These are phyloP conservation scores for Cicer arietinum DNA, from an alignment of 306 rosid genomes.

Conservation along the genomic window DNA sequence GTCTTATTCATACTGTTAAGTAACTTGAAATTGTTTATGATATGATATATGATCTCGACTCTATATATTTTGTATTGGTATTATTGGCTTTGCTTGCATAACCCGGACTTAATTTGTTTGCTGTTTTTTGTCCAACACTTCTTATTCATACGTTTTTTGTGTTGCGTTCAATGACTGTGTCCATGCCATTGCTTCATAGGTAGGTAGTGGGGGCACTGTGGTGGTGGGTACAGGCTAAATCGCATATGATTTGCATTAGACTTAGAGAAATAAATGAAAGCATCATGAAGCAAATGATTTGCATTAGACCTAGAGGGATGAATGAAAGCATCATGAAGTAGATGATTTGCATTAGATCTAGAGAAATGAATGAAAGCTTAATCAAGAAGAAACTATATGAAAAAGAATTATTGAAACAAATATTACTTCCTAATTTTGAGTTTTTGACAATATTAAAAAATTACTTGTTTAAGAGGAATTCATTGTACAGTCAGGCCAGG, in stretches of 20 bases:
- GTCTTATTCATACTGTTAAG: neutral
- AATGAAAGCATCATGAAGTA: neutral
- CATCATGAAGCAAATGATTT: too few relatives aligned
- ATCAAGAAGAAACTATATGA: neutral
- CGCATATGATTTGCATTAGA: neutral
- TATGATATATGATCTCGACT: neutral
- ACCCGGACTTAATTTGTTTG: neutral
- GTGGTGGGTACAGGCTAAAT: neutral
- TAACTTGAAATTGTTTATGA: slow-evolving; percentile 4
- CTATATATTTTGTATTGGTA: neutral
- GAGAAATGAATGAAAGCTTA: neutral
- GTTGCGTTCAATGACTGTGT: too few relatives aligned
- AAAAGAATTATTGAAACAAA: neutral
- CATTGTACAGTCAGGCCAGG: neutral
- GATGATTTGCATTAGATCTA: neutral
- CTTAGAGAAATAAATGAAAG: neutral
- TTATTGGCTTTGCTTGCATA: slow-evolving; percentile 23
- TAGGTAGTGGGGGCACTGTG: neutral
- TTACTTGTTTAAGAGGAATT: neutral
- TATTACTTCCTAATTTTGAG: slow-evolving; percentile 3
- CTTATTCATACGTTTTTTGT: too few relatives aligned
- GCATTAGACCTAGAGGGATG: too few relatives aligned
- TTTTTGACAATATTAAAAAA: neutral
- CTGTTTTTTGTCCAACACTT: neutral
- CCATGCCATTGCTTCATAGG: neutral